phyloP scores from a whole-genome alignment of 106 monocot species.

The Acorus calamus region DNA sequence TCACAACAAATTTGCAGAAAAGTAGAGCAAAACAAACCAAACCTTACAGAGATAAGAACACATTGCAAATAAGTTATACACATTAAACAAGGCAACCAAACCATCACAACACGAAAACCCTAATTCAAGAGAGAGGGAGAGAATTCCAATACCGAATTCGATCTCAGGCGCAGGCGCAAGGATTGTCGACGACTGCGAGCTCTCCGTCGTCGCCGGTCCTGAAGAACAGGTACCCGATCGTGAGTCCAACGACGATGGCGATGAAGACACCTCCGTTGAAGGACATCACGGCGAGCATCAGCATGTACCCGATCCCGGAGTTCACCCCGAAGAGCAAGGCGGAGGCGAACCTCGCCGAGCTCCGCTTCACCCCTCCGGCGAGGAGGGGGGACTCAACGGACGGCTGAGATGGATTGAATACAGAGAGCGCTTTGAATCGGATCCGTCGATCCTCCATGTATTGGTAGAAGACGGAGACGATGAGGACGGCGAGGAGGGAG shows the following conservation, averaged over 20 bases:
- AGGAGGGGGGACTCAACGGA: constrained; percentile 30
- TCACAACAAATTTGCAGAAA: no score
- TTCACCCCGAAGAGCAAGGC: constrained; percentile 59
- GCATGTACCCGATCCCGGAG: constrained; percentile 75
- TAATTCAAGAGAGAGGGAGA: no score
- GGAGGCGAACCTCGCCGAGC: constrained; percentile 19
- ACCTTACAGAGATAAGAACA: no score
- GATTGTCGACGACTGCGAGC: constrained; percentile 30
- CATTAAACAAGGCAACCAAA: no score
- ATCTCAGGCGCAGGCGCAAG: constrained; percentile 63
- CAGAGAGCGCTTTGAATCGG: constrained; percentile 42
- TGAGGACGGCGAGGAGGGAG: constrained; percentile 60
- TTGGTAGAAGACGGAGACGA: constrained; percentile 77
- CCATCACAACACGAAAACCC: no score
- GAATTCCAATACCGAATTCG: no score
- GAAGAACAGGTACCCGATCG: constrained; percentile 60
- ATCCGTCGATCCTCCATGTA: constrained; percentile 64
- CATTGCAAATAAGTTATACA: no score
- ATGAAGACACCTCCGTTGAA: constrained; percentile 82
- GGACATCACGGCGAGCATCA: constrained; percentile 97
- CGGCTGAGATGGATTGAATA: constrained; percentile 9
- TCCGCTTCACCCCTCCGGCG: neutral
- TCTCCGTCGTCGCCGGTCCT: constrained; percentile 61
- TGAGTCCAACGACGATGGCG: constrained; percentile 44
- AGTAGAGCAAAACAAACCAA: no score